Conservation (phyloP, 306 rosid species). For the Malus sylvestris region DNA sequence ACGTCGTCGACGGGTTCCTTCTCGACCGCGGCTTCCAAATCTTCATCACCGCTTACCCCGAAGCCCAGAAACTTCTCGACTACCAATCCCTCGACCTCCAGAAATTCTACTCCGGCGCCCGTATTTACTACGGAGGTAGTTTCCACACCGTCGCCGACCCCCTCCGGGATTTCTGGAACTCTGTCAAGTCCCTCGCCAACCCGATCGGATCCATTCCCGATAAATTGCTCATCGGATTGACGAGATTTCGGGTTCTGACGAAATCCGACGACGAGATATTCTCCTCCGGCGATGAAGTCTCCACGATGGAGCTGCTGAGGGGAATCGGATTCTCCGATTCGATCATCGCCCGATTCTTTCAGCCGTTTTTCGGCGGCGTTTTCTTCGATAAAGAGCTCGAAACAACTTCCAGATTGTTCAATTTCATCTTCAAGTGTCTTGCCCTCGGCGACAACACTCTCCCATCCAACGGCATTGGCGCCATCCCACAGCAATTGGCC, state of each 20-base stretch:
- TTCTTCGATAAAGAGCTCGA: conserved; percentile 64
- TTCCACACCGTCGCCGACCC: conserved; percentile 92
- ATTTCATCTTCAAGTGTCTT: conserved; percentile 83
- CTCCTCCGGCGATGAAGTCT: conserved; percentile 26
- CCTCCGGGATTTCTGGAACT: conserved; percentile 54
- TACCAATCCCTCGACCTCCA: conserved; percentile 52
- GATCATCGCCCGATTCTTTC: conserved; percentile 53
- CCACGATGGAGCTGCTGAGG: conserved; percentile 50
- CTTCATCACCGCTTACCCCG: conserved; percentile 87
- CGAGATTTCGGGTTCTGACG: conserved; percentile 39
- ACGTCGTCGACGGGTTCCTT: conserved; percentile 61
- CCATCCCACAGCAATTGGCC: conserved; percentile 68
- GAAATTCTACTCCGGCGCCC: conserved; percentile 70
- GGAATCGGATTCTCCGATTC: conserved; percentile 61
- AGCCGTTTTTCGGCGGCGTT: conserved; percentile 79
- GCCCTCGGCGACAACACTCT: conserved; percentile 86
- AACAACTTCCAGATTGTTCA: conserved; percentile 67
- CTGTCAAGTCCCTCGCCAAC: conserved; percentile 48
- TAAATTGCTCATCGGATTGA: conserved; percentile 56
- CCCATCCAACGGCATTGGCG: conserved; percentile 70
- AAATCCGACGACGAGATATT: conserved; percentile 52
- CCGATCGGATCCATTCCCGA: conserved; percentile 69
- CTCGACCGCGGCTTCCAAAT: conserved; percentile 92
- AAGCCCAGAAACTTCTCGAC: conserved; percentile 66
- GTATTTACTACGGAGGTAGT: conserved; percentile 41